Evolutionary conservation across 2,329 filamentous ascomycete genomes (phyloP), one percentile per base, ranked within the genome.

Genomic region (Fusarium sp.): DNA sequence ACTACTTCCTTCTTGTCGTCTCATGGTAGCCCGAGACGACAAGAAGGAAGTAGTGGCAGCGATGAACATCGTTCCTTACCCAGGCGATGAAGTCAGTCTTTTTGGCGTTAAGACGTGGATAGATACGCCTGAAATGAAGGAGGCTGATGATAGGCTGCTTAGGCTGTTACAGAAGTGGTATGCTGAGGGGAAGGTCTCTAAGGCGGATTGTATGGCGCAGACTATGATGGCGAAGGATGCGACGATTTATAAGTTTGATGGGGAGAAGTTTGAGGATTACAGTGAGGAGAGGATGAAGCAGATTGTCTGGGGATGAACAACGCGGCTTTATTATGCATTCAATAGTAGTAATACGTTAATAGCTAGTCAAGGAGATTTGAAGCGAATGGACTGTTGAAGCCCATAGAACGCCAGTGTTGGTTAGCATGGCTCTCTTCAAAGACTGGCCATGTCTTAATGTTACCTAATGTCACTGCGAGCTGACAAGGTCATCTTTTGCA

Each of bases 191-290:
- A 52, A 43, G 16, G 21, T 52, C 6, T 58, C 55, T 0, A 34
- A 16, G 7, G 18, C 21, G 6, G 55, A 58, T 25, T 58, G 55
- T 10, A 51, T 58, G 55, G 55, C 55, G 16, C 46, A 52, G 16
- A 51, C 39, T 2, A 7, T 58, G 46, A 52, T 58, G 44, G 55
- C 4, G 1, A 43, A 34, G 4, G 55, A 58, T 37, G 55, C 10
- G n/a, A 58, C 45, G 16, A 44, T 52, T 6, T 58, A 58, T 8
- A 31, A n/a, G 18, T 58, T 58, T 37, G 55, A 52, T 21, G 55
- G 55, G 14, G 55, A 58, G 19, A 26, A 23, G 11, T 58, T 58
- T 28, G 37, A 52, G 31, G 55, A 58, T 34, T 58, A 58, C n/a
- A 52, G 26, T 39, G 46, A 58, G 1, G 55, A 58, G 18, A 42